Percentiles rank a stretch among this genome's conserved stretches.
phyloP scores from a whole-genome alignment of 495 filamentous ascomycete species.

The Jackrogersella multiformis region DNA sequence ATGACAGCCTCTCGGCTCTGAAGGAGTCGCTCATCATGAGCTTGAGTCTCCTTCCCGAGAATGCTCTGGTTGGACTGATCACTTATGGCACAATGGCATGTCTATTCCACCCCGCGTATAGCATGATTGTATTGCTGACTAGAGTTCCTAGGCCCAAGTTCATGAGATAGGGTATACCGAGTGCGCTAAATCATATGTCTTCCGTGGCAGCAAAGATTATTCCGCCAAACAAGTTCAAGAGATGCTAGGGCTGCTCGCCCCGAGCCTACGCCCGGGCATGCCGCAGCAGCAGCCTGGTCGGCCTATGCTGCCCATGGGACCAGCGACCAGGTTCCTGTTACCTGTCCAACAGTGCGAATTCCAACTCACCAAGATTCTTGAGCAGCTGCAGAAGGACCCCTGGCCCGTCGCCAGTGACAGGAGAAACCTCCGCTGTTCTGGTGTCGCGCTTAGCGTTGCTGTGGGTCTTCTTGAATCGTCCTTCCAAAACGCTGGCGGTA shows the following conservation, averaged over 20 bases:
- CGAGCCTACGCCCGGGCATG: constrained; percentile 78
- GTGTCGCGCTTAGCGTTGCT: constrained; percentile 94
- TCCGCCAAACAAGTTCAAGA: constrained; percentile 96
- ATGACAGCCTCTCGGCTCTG: constrained; percentile 93
- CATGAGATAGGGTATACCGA: constrained; percentile 98
- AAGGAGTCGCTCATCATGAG: constrained; percentile 98
- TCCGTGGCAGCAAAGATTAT: constrained; percentile 98
- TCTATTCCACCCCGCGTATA: neutral
- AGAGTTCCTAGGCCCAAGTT: constrained; percentile 76
- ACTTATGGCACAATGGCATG: constrained; percentile 96
- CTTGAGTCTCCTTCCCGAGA: constrained; percentile 89
- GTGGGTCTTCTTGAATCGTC: constrained; percentile 91
- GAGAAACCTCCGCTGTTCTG: constrained; percentile 91
- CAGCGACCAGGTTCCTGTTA: constrained; percentile 89
- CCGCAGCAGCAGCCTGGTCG: constrained; percentile 76
- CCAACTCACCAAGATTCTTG: constrained; percentile 95
- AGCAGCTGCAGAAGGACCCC: constrained; percentile 96
- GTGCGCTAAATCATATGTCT: constrained; percentile 99
- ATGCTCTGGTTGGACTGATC: constrained; percentile 93
- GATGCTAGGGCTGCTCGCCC: constrained; percentile 85
- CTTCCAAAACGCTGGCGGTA: constrained; percentile 92
- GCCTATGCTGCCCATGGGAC: constrained; percentile 74
- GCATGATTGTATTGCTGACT: constrained; percentile 44
- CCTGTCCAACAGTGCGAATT: constrained; percentile 97
- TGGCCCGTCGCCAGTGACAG: constrained; percentile 98